Percentiles rank a stretch among this genome's conserved stretches.
Evolutionary conservation across 257 asterid genomes (phyloP).

Genomic region (Solanum lycopersicoides): DNA sequence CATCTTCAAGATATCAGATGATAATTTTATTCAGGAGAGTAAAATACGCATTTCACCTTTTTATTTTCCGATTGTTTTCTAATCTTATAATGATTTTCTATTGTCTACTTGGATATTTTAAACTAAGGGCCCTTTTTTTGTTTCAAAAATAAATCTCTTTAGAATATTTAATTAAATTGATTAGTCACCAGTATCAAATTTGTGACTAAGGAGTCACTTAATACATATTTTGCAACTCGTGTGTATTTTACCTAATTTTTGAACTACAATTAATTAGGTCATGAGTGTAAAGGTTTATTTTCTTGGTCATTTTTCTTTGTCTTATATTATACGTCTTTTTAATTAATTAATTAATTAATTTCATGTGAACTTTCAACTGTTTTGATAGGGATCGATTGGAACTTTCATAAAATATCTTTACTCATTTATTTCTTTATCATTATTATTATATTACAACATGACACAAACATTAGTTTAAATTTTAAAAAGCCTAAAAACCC

Average conservation of each 20-base stretch:
- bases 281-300: neutral
- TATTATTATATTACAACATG: neutral
- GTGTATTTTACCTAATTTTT: neutral
- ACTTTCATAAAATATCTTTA: neutral
- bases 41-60: no score
- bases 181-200: neutral
- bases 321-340: neutral
- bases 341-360: neutral
- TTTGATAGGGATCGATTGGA: neutral
- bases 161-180: neutral
- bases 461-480: neutral
- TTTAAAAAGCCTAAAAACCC: neutral
- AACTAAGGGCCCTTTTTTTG: neutral
- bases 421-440: neutral
- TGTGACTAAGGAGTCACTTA: neutral
- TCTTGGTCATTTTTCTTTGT: neutral
- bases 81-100: neutral
- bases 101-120: neutral
- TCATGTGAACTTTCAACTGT: neutral
- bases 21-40: neutral
- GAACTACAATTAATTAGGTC: neutral
- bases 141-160: no score
- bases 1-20: no score
- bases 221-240: neutral
- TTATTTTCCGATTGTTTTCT: neutral